A percentile compares a stretch with the other conserved stretches of the same genome.
Conservation (phyloP, 257 asterid genomes). For the Gardenia jasminoides region DNA sequence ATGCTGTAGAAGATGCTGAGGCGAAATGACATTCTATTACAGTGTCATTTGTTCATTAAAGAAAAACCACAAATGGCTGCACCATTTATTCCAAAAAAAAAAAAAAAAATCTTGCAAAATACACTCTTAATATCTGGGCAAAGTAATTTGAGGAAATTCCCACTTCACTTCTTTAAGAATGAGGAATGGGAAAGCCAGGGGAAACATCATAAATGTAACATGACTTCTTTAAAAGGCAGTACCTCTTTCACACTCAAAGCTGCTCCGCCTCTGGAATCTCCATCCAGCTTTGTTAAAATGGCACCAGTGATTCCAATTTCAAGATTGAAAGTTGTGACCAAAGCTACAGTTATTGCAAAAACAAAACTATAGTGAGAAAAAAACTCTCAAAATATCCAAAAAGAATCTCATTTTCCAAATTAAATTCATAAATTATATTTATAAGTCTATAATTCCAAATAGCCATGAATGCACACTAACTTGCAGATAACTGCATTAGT, state of each 20-base stretch:
- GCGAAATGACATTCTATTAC: not conserved
- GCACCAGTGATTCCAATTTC: constrained; percentile 99
- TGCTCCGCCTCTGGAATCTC: constrained; percentile 99
- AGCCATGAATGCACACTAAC: not conserved
- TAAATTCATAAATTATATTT: not conserved
- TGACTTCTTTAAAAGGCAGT: constrained; percentile 16
- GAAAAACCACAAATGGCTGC: not conserved
- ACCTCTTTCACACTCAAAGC: constrained; percentile 98
- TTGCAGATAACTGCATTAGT: not conserved
- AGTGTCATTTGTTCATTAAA: not conserved
- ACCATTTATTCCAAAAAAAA: not conserved
- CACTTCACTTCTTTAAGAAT: not conserved
- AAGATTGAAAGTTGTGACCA: constrained; percentile 93
- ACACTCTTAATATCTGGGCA: not conserved
- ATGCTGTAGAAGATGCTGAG: not conserved
- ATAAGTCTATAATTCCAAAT: not conserved
- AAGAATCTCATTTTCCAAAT: constrained; percentile 2
- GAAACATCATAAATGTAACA: not conserved
- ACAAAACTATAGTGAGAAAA: constrained; percentile 18
- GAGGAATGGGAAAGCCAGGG: constrained; percentile 5
- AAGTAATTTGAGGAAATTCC: not conserved
- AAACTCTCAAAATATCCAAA: not conserved
- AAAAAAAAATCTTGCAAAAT: not conserved
- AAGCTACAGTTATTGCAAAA: constrained; percentile 37
- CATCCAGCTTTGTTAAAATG: constrained; percentile 92